phyloP scores from a whole-genome alignment of 257 asterid genomes.

The Hygrophila difformis region DNA sequence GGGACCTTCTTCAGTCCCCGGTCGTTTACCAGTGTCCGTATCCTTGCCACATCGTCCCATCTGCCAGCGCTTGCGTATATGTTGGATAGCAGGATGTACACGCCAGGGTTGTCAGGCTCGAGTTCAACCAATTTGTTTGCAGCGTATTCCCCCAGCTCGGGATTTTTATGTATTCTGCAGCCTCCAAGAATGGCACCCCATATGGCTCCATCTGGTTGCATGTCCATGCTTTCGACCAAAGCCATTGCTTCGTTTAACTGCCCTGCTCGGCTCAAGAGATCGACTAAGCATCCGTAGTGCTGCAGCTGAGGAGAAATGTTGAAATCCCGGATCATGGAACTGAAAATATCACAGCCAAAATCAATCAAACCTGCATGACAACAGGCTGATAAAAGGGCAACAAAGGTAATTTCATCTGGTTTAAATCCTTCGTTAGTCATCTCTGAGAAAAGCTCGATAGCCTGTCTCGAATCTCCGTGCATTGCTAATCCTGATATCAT shows the following conservation, averaged over 20 bases:
- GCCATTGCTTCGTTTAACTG: constrained; percentile 32
- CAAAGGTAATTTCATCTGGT: constrained; percentile 38
- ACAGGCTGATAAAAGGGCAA: constrained; percentile 32
- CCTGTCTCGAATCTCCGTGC: constrained; percentile 32
- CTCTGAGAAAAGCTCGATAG: constrained; percentile 26
- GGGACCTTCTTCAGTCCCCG: constrained; percentile 37
- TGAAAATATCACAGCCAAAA: constrained; percentile 24
- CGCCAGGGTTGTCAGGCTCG: constrained; percentile 29
- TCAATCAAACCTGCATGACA: constrained; percentile 35
- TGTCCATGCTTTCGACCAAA: constrained; percentile 23
- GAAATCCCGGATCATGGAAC: constrained; percentile 25
- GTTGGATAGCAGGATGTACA: constrained; percentile 30
- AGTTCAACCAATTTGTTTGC: constrained; percentile 20
- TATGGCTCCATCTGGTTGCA: constrained; percentile 35
- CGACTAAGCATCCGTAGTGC: constrained; percentile 39
- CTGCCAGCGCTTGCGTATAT: constrained; percentile 30
- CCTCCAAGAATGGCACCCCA: constrained; percentile 44
- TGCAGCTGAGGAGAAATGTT: constrained; percentile 26
- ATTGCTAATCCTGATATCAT: constrained; percentile 41
- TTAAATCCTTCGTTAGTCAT: constrained; percentile 23
- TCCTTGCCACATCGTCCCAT: constrained; percentile 40
- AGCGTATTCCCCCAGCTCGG: constrained; percentile 30
- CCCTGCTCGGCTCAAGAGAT: constrained; percentile 32
- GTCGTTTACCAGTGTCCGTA: constrained; percentile 31
- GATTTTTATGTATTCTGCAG: constrained; percentile 30